These are phyloP conservation scores for Rhodomyrtus psidioides DNA, from an alignment of 441 rosid species.

Conservation along the genomic window DNA sequence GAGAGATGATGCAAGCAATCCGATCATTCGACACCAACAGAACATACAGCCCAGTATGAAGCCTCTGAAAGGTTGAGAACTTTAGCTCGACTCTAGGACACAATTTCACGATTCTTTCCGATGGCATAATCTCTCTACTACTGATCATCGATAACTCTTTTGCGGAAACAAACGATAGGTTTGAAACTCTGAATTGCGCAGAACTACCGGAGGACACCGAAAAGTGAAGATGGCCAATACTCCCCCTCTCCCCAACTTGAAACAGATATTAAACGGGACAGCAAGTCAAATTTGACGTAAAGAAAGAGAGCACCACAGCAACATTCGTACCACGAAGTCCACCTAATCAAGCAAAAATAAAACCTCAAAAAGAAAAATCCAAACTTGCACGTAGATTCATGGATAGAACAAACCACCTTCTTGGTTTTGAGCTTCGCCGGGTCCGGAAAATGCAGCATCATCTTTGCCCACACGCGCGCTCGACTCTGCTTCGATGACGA, in stretches of 20 bases:
- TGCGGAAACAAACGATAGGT: background rate
- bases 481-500: background rate
- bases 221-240: background rate
- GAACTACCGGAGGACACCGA: background rate
- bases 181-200: background rate
- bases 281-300: background rate
- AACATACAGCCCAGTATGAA: background rate
- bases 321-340: background rate
- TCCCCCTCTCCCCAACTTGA: background rate
- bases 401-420: slow-evolving; percentile 15
- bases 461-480: slow-evolving; percentile 8
- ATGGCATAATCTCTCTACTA: background rate
- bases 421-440: slow-evolving; percentile 36
- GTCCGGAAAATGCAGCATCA: slow-evolving; percentile 41
- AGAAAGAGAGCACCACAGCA: background rate
- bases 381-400: background rate
- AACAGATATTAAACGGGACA: background rate
- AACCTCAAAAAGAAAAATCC: background rate
- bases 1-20: background rate
- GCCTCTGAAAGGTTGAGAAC: background rate
- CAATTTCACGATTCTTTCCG: background rate
- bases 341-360: background rate
- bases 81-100: background rate
- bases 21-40: background rate
- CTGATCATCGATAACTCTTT: background rate